phyloP scores from a whole-genome alignment of 2,329 filamentous ascomycete genomes.

The Pestalotiopsis sp. region DNA sequence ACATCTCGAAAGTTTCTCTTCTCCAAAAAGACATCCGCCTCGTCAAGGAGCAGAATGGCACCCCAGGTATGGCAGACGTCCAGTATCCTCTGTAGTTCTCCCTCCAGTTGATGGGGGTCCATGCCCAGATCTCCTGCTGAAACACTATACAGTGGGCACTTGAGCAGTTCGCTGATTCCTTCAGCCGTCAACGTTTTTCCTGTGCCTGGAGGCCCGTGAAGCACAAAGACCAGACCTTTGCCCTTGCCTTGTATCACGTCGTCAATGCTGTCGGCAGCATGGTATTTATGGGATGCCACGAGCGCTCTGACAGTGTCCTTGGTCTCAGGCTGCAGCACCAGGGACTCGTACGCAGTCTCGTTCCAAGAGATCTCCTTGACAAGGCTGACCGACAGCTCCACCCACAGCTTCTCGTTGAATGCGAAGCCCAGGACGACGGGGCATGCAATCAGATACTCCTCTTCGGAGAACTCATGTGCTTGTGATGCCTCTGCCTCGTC shows the following conservation, averaged over 20 bases:
- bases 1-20: constrained; percentile 82
- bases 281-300: constrained; percentile 82
- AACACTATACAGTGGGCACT: constrained; percentile 81
- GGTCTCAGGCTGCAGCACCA: constrained; percentile 69
- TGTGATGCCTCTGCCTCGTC: constrained; percentile 31
- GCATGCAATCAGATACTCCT: constrained; percentile 82
- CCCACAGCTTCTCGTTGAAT: constrained; percentile 87
- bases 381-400: constrained; percentile 81
- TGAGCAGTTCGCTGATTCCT: constrained; percentile 80
- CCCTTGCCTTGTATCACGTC: constrained; percentile 84
- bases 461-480: constrained; percentile 68
- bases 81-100: constrained; percentile 79
- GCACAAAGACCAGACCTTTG: constrained; percentile 78
- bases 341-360: constrained; percentile 76
- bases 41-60: constrained; percentile 81
- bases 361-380: constrained; percentile 86
- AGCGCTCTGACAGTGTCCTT: constrained; percentile 76
- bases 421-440: constrained; percentile 85
- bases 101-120: constrained; percentile 73
- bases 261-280: constrained; percentile 80
- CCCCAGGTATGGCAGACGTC: constrained; percentile 87
- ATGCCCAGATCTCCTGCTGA: constrained; percentile 82
- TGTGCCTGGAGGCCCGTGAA: constrained; percentile 84
- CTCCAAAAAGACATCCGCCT: constrained; percentile 84
- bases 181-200: constrained; percentile 90